Percentiles rank a stretch among this genome's conserved stretches.
These are phyloP conservation scores for Gloeopeniophorella convolvens DNA, from an alignment of 768 basidiomycete genomes.

Conservation along the genomic window DNA sequence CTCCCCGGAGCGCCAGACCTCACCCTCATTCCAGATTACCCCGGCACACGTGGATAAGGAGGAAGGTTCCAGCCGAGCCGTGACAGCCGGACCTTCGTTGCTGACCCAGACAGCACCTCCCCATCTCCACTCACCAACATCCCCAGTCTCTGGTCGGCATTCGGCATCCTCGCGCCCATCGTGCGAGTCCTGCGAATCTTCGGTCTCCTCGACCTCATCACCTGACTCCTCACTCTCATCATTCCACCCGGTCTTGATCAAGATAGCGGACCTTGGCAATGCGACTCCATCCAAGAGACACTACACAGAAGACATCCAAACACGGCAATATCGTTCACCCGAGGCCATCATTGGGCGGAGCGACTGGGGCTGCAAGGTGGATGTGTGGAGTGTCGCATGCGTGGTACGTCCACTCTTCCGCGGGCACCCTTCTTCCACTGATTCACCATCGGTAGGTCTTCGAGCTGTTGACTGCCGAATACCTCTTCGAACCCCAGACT, in stretches of 20 bases:
- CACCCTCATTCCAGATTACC: not conserved
- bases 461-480: constrained; percentile 87
- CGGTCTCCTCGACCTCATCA: not conserved
- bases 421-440: not conserved
- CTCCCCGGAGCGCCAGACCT: constrained; percentile 2
- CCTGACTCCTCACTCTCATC: constrained; percentile 11
- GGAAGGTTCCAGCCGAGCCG: constrained; percentile 10
- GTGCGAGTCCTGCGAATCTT: not conserved
- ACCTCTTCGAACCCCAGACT: constrained; percentile 84
- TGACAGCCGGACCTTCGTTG: constrained; percentile 29
- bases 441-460: constrained; percentile 49
- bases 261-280: constrained; percentile 93
- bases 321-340: constrained; percentile 92
- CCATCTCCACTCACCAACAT: not conserved
- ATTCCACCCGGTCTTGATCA: constrained; percentile 58
- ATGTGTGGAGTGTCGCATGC: constrained; percentile 91
- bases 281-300: constrained; percentile 88
- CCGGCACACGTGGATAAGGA: constrained; percentile 3
- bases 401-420: constrained; percentile 44
- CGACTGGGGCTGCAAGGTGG: constrained; percentile 81
- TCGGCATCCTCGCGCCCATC: not conserved
- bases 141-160: not conserved
- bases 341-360: constrained; percentile 85
- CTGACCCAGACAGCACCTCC: constrained; percentile 29
- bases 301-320: constrained; percentile 94